These are phyloP conservation scores for Teunomyces barrocoloradensis DNA, from an alignment of 805 yeast genomes.

Conservation along the genomic window DNA sequence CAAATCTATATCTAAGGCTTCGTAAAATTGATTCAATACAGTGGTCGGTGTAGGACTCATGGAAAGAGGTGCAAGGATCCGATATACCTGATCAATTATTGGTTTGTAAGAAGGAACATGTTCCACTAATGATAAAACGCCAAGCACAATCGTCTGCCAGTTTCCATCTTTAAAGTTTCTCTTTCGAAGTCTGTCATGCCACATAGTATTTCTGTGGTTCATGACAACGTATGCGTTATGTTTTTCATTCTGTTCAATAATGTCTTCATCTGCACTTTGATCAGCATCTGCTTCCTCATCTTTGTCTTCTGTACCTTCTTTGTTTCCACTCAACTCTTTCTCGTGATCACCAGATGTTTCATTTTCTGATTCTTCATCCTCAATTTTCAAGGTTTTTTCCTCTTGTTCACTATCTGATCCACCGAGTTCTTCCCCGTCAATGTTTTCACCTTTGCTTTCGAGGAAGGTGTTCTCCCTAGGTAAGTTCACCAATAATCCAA, in stretches of 20 bases:
- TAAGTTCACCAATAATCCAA: constrained; percentile 31
- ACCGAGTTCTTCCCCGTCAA: constrained; percentile 20
- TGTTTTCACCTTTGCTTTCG: constrained; percentile 23
- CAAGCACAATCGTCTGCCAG: constrained; percentile 79
- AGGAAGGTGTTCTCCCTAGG: constrained; percentile 29
- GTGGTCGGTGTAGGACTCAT: constrained; percentile 47
- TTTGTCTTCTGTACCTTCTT: constrained; percentile 16
- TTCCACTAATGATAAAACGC: constrained; percentile 62
- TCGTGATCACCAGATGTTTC: constrained; percentile 15
- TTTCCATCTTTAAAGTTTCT: constrained; percentile 79
- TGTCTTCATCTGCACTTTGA: constrained; percentile 21
- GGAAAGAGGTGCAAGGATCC: constrained; percentile 56
- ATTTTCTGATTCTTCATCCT: constrained; percentile 21
- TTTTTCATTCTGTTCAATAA: constrained; percentile 14
- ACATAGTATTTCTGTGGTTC: constrained; percentile 57
- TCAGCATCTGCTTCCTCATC: constrained; percentile 15
- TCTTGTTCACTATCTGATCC: constrained; percentile 22
- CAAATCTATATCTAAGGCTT: constrained; percentile 47
- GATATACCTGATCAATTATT: constrained; percentile 50
- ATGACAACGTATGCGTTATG: constrained; percentile 49
- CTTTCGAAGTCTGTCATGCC: constrained; percentile 76
- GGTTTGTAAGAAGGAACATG: constrained; percentile 53
- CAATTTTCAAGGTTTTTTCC: constrained; percentile 18
- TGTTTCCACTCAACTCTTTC: constrained; percentile 1
- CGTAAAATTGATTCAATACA: constrained; percentile 54